Evolutionary conservation across 2,329 filamentous ascomycete genomes (phyloP), one percentile per base, ranked within the genome.

Genomic region (Aureobasidium melanogenum): DNA sequence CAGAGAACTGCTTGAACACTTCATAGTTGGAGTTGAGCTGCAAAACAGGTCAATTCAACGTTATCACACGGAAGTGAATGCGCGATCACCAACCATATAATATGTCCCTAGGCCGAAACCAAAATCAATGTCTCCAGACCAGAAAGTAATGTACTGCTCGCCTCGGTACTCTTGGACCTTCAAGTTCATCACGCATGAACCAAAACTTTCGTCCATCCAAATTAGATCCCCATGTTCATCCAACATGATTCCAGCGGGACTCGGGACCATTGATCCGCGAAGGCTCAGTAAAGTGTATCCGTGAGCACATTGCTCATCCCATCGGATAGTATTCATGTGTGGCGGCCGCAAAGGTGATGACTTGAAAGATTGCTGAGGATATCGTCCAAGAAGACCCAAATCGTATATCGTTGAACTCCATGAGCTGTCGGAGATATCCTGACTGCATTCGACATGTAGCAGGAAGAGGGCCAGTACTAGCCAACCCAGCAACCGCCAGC

Each of bases 131-230:
- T 70, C 63, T 15, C 74, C 73, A 24, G 68, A 68, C 72, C 73
- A 76, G 61, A 75, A 72, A 1, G 73, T 75, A 14, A 75, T 63
- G 54, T 71, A 74, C 24, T 72, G 65, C 60, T 71, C 63, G 19
- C 70, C 72, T 38, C 69, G 66, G 64, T 73, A 75, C 9, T 62
- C 60, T 55, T 75, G 73, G 7, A 72, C 63, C 47, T 68, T 69
- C 5, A 73, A 57, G 60, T 74, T 71, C 43, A 69, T 68, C 7
- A 67, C 67, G 14, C 43, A 55, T 0, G 64, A 62, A 41, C 67
- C 67, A 51, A 64, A 72, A 15, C 69, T 67, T 32, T 71, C 69
- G 9, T 66, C 66, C 38, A 65, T 69, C 72, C 72, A 74, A 5
- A 74, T 59, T 61, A 74, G 47, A 12, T 69, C 67, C 9, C 72